Evolutionary conservation across 139 green algal species (phyloP).

Genomic region (Haematococcus lacustris): DNA sequence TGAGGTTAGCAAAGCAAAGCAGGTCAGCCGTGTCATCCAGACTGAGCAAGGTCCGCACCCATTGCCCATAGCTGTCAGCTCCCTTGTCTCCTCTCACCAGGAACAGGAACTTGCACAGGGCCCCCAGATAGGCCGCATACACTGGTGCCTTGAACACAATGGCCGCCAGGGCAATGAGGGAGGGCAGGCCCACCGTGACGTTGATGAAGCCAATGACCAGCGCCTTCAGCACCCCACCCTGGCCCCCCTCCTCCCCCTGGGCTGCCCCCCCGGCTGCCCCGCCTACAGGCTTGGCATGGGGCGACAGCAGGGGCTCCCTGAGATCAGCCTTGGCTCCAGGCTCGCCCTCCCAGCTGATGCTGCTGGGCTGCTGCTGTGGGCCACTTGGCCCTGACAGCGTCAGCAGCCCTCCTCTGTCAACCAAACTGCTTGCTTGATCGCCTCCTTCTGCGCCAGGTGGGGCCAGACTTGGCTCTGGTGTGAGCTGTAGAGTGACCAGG

Average conservation of each 20-base stretch:
- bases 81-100: too few relatives aligned
- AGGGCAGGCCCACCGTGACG: slow-evolving; percentile 48
- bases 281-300: neutral
- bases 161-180: slow-evolving; percentile 62
- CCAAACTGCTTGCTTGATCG: too few relatives aligned
- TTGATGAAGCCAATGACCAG: slow-evolving; percentile 41
- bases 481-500: too few relatives aligned
- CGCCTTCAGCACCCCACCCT: too few relatives aligned
- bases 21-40: too few relatives aligned
- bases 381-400: neutral
- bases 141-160: slow-evolving; percentile 59
- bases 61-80: too few relatives aligned
- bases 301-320: neutral
- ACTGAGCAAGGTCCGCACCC: neutral
- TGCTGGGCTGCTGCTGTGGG: too few relatives aligned
- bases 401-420: neutral
- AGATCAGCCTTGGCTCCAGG: too few relatives aligned
- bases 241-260: neutral
- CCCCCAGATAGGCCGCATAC: slow-evolving; percentile 41
- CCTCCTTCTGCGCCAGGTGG: too few relatives aligned
- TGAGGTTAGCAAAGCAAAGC: neutral
- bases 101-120: slow-evolving; percentile 54
- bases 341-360: too few relatives aligned
- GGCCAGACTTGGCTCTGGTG: too few relatives aligned
- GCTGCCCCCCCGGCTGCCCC: too few relatives aligned